These are phyloP conservation scores for Piloderma croceum DNA, from an alignment of 768 basidiomycete species.

Conservation along the genomic window DNA sequence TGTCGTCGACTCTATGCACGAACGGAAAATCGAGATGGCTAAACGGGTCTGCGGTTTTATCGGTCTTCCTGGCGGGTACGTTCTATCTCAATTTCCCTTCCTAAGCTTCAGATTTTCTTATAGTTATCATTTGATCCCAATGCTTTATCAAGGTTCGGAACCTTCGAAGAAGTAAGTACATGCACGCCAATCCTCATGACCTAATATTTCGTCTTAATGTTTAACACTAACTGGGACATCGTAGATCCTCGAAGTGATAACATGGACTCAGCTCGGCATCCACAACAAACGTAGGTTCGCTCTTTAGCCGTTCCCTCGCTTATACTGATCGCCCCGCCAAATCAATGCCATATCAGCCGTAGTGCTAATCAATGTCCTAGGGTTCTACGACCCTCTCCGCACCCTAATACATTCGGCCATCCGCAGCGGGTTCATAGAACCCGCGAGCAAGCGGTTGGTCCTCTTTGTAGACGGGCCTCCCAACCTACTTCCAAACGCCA, in stretches of 20 bases:
- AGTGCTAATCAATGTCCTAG: conserved; percentile 77
- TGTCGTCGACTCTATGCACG: conserved; percentile 77
- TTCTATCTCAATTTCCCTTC: no score
- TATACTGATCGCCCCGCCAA: no score
- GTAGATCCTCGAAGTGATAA: conserved; percentile 84
- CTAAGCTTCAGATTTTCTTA: no score
- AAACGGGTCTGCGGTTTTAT: conserved; percentile 74
- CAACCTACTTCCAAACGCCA: conserved; percentile 34
- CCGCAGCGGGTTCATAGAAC: conserved; percentile 67
- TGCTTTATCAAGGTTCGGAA: no score
- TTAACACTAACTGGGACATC: not conserved
- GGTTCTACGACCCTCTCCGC: conserved; percentile 81
- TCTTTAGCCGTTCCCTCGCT: no score
- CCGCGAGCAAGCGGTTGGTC: conserved; percentile 55
- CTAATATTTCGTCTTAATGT: conserved; percentile 4
- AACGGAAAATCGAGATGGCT: conserved; percentile 91
- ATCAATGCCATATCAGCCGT: no score
- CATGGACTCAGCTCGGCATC: conserved; percentile 91
- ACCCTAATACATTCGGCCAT: conserved; percentile 64
- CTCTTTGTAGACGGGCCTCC: conserved; percentile 72
- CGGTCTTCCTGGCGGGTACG: conserved; percentile 89
- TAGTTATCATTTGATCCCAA: no score
- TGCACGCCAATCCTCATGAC: no score
- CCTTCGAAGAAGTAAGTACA: conserved; percentile 85
- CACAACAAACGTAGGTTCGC: conserved; percentile 84